Base-by-base conservation (phyloP, 805 yeast genomes). In the Candida mattraensis region DNA sequence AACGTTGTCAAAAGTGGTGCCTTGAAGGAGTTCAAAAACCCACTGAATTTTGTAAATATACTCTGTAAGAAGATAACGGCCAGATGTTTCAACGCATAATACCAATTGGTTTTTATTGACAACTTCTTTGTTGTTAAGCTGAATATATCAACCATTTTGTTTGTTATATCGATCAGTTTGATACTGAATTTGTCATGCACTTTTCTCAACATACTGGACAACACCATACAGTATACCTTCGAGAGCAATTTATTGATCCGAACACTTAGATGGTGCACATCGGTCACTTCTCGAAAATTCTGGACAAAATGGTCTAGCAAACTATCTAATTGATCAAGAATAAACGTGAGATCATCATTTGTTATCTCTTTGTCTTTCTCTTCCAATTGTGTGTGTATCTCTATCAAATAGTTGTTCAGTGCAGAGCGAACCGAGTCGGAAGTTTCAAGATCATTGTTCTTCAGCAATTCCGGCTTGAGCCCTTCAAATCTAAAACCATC, bases 161-260 rank as follows among this genome's bases (percentile, higher is more conserved):
- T 57, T 5, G 54, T 47, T 11, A 54, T 25, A 30, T 63, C 66
- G 14, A 61, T 52, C 19, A 63, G 37, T 12, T 37, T 50, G 29
- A 56, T 53, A 29, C 48, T 56, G 37, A 63, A 61, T 33, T 57
- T 60, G 27, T 51, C 56, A 48, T 63, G 58, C 2, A 59, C 63
- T 12, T 43, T 49, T 22, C 41, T 45, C 42, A 63, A 35, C 56
- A 62, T 52, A 15, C 41, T 22, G 8, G 53, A 40, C n/a, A 62
- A 35, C 9, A 45, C 34, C 22, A 36, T 20, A 9, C 51, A 27
- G 18, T 56, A 48, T 5, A 44, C 38, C 34, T 51, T 51, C 3
- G 57, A 51, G 2, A 60, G 28, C 18, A 56, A 38, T 32, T 48
- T 50, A 33, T 51, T 39, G 14, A 58, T 26, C 20, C 49, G 45